phyloP scores from a whole-genome alignment of 2,329 filamentous ascomycete species.

The Monosporascus sp. region DNA sequence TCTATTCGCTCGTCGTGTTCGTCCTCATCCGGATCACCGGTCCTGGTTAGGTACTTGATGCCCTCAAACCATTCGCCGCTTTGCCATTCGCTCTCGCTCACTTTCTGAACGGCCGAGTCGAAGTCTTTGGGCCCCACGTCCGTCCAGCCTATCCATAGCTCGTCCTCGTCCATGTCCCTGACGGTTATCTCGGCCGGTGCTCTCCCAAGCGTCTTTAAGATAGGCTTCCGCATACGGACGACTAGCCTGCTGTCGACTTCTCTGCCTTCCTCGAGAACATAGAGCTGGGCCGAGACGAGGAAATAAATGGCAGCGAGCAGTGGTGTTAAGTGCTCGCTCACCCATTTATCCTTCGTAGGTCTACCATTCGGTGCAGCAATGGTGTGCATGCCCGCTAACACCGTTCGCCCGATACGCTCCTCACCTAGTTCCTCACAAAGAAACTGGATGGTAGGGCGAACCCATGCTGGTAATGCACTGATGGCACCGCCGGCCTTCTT shows the following conservation, averaged over 20 bases:
- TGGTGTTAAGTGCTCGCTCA: conserved; percentile 43
- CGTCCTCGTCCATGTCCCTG: conserved; percentile 38
- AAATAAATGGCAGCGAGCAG: conserved; percentile 58
- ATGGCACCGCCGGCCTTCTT: conserved; percentile 23
- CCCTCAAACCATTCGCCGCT: conserved; percentile 59
- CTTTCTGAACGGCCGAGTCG: conserved; percentile 55
- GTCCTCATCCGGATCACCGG: conserved; percentile 11
- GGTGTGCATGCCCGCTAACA: conserved; percentile 68
- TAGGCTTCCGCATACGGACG: conserved; percentile 40
- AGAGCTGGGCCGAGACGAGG: conserved; percentile 50
- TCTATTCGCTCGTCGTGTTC: conserved; percentile 28
- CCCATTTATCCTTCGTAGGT: conserved; percentile 44
- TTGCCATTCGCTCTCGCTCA: conserved; percentile 55
- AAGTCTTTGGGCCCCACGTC: conserved; percentile 49
- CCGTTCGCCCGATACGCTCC: conserved; percentile 61
- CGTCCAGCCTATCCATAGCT: conserved; percentile 50
- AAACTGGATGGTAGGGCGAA: conserved; percentile 62
- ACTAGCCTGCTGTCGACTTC: conserved; percentile 40
- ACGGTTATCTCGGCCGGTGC: conserved; percentile 36
- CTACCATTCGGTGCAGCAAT: conserved; percentile 41
- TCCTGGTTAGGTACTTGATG: conserved; percentile 49
- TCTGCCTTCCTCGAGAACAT: conserved; percentile 33
- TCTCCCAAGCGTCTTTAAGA: conserved; percentile 37
- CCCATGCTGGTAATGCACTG: conserved; percentile 55
- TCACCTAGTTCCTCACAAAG: conserved; percentile 60